Percentiles rank a stretch among this genome's conserved stretches.
Conservation (phyloP, 257 asterid genomes). For the Solanum virginianum region DNA sequence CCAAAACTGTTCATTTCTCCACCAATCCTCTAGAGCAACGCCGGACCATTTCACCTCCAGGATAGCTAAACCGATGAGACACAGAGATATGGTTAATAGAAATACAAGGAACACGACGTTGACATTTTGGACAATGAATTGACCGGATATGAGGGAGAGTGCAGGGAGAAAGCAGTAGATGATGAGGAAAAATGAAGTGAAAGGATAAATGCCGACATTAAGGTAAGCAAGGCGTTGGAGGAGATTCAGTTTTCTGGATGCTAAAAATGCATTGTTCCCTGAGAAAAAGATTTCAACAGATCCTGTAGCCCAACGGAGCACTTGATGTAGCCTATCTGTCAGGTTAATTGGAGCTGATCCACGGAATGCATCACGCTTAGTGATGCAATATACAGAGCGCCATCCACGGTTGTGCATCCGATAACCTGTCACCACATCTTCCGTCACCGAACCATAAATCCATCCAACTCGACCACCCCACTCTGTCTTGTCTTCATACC, state of each 20-base stretch:
- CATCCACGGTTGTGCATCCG: slow-evolving; percentile 41
- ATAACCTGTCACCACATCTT: slow-evolving; percentile 41
- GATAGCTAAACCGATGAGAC: slow-evolving; percentile 20
- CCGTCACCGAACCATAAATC: slow-evolving; percentile 38
- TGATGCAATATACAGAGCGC: slow-evolving; percentile 30
- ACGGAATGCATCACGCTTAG: slow-evolving; percentile 32
- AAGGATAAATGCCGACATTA: slow-evolving; percentile 29
- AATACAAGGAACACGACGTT: slow-evolving; percentile 18
- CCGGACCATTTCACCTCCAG: slow-evolving; percentile 36
- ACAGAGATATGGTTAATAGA: slow-evolving; percentile 17
- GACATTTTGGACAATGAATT: slow-evolving; percentile 25
- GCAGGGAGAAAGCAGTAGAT: slow-evolving; percentile 38
- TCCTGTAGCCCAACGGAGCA: slow-evolving; percentile 36
- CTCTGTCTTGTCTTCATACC: slow-evolving; percentile 39
- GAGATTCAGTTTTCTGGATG: slow-evolving; percentile 5
- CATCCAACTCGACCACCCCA: slow-evolving; percentile 42
- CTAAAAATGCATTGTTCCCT: slow-evolving; percentile 19
- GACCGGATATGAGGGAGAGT: slow-evolving; percentile 28
- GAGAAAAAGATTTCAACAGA: slow-evolving; percentile 41
- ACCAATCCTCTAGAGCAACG: slow-evolving; percentile 30
- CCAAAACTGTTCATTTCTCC: slow-evolving; percentile 40
- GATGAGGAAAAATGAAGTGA: slow-evolving; percentile 28
- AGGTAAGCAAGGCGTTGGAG: slow-evolving; percentile 34
- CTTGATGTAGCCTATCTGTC: slow-evolving; percentile 34
- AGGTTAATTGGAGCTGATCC: slow-evolving; percentile 39